Evolutionary conservation across 2,329 filamentous ascomycete species (phyloP).

Genomic region (Penicillium sp.): DNA sequence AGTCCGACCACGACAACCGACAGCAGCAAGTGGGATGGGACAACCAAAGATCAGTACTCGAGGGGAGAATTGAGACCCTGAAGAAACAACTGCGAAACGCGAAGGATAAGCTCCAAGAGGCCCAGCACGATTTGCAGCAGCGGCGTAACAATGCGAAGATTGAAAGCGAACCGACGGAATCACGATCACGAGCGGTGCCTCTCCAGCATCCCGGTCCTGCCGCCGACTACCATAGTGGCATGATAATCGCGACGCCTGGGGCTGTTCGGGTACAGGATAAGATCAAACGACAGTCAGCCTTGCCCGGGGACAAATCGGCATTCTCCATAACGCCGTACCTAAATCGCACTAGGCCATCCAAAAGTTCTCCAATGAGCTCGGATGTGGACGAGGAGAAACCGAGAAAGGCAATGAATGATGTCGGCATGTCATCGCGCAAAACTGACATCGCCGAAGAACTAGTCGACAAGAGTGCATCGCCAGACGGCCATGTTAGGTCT

Average conservation of each 20-base stretch:
- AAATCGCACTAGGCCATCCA: constrained; percentile 70
- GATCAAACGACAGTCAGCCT: constrained; percentile 59
- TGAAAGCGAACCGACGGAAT: constrained; percentile 32
- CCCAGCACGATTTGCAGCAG: constrained; percentile 55
- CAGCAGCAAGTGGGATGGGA: constrained; percentile 65
- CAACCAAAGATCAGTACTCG: constrained; percentile 65
- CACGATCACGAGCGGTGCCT: constrained; percentile 48
- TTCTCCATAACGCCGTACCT: constrained; percentile 96
- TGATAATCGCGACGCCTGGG: constrained; percentile 57
- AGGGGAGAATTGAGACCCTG: constrained; percentile 71
- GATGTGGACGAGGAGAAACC: constrained; percentile 32
- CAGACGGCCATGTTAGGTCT: constrained; percentile 3
- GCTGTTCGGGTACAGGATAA: constrained; percentile 58
- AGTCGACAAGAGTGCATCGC: not conserved
- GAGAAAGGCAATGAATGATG: constrained; percentile 18
- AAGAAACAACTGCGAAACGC: constrained; percentile 70
- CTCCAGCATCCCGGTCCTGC: constrained; percentile 24
- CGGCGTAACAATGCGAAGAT: constrained; percentile 42
- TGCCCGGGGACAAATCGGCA: constrained; percentile 81
- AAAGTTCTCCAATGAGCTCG: constrained; percentile 35
- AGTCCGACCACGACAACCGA: constrained; percentile 55
- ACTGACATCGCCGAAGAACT: not conserved
- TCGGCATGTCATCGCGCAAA: constrained; percentile 4
- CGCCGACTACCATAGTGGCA: constrained; percentile 46
- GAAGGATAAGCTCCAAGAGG: constrained; percentile 74